Conservation (phyloP, 78 protist species). For the Salpingoeca rosetta region DNA sequence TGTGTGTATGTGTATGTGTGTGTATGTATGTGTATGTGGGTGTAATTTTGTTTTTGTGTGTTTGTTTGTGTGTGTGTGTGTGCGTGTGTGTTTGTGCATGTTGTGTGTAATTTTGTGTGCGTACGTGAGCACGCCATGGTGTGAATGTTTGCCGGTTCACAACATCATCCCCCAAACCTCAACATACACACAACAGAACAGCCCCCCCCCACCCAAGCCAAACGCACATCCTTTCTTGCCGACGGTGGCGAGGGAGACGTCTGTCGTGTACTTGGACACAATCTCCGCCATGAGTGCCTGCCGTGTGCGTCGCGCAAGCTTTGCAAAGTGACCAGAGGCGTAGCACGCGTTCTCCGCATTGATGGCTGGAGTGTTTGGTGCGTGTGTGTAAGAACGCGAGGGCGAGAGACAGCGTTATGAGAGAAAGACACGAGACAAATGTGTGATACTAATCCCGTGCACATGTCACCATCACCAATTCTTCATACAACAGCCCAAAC, state of each 20-base stretch:
- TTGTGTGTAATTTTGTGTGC: too few species aligned
- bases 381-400: too few species aligned
- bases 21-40: too few species aligned
- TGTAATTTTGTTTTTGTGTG: too few species aligned
- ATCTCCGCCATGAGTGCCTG: neutral
- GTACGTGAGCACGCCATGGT: neutral
- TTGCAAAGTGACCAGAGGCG: neutral
- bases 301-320: neutral
- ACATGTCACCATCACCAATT: too few species aligned
- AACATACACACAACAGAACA: neutral
- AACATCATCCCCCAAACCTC: neutral
- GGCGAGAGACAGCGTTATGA: neutral
- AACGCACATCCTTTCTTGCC: neutral
- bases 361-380: too few species aligned
- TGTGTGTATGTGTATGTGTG: too few species aligned
- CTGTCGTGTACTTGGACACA: neutral
- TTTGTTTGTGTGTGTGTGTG: too few species aligned
- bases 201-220: neutral
- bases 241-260: neutral
- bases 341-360: neutral
- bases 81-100: too few species aligned
- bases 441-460: too few species aligned
- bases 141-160: neutral
- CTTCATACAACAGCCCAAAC: too few species aligned
- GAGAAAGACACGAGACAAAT: neutral